A percentile compares a stretch with the other conserved stretches of the same genome.
Evolutionary conservation across 2,329 filamentous ascomycete species (phyloP).

Genomic region (Calonectria hawksworthii): DNA sequence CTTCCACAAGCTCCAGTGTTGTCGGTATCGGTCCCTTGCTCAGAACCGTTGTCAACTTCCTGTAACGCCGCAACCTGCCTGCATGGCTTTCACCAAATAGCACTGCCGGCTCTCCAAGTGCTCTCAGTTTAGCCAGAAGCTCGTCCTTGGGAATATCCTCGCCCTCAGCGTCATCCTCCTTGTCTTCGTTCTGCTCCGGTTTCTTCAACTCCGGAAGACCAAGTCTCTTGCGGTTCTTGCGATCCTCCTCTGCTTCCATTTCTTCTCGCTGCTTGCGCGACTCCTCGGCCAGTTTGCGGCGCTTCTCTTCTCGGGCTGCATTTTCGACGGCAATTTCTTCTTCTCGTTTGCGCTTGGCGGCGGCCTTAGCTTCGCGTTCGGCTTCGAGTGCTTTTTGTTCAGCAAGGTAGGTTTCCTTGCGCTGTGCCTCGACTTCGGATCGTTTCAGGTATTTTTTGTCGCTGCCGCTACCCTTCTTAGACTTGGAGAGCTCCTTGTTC

Average conservation of each 20-base stretch:
- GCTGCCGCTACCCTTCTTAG: constrained; percentile 67
- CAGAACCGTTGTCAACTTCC: constrained; percentile 72
- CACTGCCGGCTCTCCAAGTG: constrained; percentile 77
- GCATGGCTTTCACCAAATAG: constrained; percentile 88
- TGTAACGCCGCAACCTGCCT: constrained; percentile 78
- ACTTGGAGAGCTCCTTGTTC: constrained; percentile 91
- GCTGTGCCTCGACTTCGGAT: constrained; percentile 86
- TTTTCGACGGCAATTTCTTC: constrained; percentile 84
- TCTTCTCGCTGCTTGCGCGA: constrained; percentile 78
- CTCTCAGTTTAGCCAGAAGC: constrained; percentile 76
- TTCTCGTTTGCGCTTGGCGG: constrained; percentile 89
- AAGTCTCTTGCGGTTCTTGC: constrained; percentile 78
- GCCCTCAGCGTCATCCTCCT: constrained; percentile 55
- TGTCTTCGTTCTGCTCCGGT: constrained; percentile 57
- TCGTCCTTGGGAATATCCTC: constrained; percentile 81
- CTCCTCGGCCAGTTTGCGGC: constrained; percentile 84
- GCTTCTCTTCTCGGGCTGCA: constrained; percentile 84
- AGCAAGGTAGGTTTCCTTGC: constrained; percentile 82
- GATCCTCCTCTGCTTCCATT: constrained; percentile 80
- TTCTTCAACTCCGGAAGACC: constrained; percentile 80
- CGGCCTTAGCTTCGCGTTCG: constrained; percentile 77
- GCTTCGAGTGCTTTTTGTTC: constrained; percentile 83
- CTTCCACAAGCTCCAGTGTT: constrained; percentile 82
- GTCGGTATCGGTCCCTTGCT: constrained; percentile 89
- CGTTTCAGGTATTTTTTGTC: constrained; percentile 86